Percentiles rank a stretch among this genome's conserved stretches.
These are phyloP conservation scores for Erucastrum elatum DNA, from an alignment of 345 rosid species.

Conservation along the genomic window DNA sequence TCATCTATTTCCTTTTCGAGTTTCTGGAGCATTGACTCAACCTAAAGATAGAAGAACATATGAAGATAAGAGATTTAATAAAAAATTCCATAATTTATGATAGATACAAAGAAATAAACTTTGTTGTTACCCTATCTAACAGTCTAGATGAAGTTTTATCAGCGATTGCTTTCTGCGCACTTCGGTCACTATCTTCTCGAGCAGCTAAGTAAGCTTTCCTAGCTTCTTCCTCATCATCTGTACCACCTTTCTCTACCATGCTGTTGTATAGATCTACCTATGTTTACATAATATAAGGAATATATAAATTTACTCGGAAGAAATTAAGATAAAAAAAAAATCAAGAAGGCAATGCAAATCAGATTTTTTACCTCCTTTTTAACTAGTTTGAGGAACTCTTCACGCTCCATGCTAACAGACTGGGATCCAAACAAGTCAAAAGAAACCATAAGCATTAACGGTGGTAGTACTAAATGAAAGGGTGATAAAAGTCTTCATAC, in stretches of 20 bases:
- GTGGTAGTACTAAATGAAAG: neutral
- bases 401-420: conserved; percentile 88
- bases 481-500: conserved; percentile 47
- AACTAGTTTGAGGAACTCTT: conserved; percentile 85
- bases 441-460: conserved; percentile 20
- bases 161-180: conserved; percentile 58
- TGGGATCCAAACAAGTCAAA: conserved; percentile 40
- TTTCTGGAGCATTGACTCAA: conserved; percentile 92
- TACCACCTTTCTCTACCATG: conserved; percentile 91
- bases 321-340: conserved; percentile 3
- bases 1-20: conserved; percentile 69
- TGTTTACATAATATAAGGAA: neutral
- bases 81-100: neutral
- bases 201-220: conserved; percentile 87
- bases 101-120: neutral
- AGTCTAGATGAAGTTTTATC: conserved; percentile 84
- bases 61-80: neutral
- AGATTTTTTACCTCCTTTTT: conserved; percentile 72
- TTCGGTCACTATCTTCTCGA: conserved; percentile 69
- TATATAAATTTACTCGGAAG: neutral
- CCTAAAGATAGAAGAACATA: conserved; percentile 48
- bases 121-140: conserved; percentile 61
- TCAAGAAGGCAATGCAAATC: neutral
- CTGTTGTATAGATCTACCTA: conserved; percentile 87
- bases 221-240: conserved; percentile 72